Base-by-base conservation (phyloP, 176 grass and related monocot species). In the Microstegium vimineum region DNA sequence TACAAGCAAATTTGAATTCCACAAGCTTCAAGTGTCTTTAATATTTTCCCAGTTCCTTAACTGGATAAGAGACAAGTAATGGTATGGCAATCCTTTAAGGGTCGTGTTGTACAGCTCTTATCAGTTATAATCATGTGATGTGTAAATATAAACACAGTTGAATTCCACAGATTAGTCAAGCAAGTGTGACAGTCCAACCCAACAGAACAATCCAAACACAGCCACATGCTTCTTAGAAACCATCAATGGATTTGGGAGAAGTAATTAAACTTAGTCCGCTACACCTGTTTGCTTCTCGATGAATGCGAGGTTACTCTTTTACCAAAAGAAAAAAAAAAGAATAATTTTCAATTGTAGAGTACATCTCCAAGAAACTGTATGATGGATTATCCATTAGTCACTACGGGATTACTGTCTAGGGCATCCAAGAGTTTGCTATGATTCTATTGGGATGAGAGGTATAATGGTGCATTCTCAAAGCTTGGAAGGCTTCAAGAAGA, bases 101-200 rank as follows among this genome's bases (percentile, higher is more conserved):
- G 23, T 30, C 1, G 10, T 45, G 70, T 6, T 59, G 30, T 66
- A 73, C 59, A 74, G n/a, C 49, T 67, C 61, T 47, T 38, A 65
- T 71, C 26, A 87, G 41, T 71, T 45, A 65, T 65, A 42, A 31
- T 43, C 27, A 63, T 31, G 40, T 10, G 54, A 87, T 47, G 54
- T 57, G 54, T 57, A 25, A 77, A 66, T 57, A n/a, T 57, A 25
- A 77, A 66, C 35, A 22, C 27, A 83, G 26, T 57, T 66, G 51
- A 45, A 83, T 56, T 43, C 6, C 17, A 73, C 17, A 73, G 10
- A 22, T 15, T 64, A 22, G 45, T 5, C 27, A 23, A 74, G 67
- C 5, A 1, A n/a, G 12, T 32, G 8, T 6, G 4, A 77, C 27
- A 80, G 62, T 18, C 20, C 43, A 31, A 68, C 43, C 3, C 28